Evolutionary conservation across 2,329 filamentous ascomycete genomes (phyloP), one percentile per base, ranked within the genome.

Genomic region (Stachybotrys elegans): DNA sequence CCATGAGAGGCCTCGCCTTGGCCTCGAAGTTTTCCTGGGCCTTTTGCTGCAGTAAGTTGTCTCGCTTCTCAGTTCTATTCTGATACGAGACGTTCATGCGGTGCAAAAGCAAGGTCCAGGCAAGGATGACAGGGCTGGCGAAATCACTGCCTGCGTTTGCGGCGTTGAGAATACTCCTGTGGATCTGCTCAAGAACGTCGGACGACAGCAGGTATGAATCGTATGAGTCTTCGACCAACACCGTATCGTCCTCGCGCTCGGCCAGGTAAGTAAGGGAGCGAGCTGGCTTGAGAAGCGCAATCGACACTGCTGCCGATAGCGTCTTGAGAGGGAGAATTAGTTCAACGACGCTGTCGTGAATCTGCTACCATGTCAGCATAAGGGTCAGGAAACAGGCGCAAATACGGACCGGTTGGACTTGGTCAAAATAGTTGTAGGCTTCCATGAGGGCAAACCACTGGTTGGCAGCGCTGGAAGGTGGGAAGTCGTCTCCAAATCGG

Each of bases 51-150:
- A 81, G 69, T 14, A 78, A 62, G 22, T 76, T 66, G 51, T 82
- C 78, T 39, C 78, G 68, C 46, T 75, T 73, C 57, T 86, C 82
- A 31, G 78, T 79, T 37, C 83, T 72, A 41, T 72, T 72, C 45
- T 79, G 73, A 51, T 82, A 84, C 12, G 78, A 78, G 34, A 79
- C 68, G 51, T 81, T 79, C 68, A 93, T 80, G 21, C 78, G 75
- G 55, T 86, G 79, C 9, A 91, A 71, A 21, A 95, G 78, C 39
- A 92, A 71, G 4, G 84, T 81, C 91, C 91, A 97, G 4, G 86
- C 80, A 52, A 94, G 86, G 17, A 88, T 76, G 16, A 87, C 81
- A 2, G 88, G 88, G 44, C 79, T 81, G 17, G 86, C 86, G 27
- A 79, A 79, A 29, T 73, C 69, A n/a, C 79, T 71, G 14, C 75